phyloP scores from a whole-genome alignment of 352 stramenopile species.

The Globisporangium cederbergense region DNA sequence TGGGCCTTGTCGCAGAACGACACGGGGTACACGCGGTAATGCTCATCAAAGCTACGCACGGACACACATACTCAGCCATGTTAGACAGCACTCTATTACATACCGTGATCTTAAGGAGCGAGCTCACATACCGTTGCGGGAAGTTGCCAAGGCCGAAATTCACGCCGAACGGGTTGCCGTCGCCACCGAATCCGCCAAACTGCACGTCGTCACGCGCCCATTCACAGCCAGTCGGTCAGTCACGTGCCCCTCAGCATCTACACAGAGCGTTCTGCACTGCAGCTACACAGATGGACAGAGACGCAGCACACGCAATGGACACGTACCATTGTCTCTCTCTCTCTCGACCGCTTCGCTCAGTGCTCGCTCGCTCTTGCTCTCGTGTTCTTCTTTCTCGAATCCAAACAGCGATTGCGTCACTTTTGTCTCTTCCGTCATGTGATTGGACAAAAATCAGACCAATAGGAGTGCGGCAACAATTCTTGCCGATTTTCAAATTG shows the following conservation, averaged over 20 bases:
- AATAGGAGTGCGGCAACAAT: neutral
- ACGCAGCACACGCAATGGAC: neutral
- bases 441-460: neutral
- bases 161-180: conserved; percentile 77
- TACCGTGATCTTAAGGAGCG: neutral
- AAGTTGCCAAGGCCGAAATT: conserved; percentile 82
- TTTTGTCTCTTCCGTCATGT: too few relatives aligned
- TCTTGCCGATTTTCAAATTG: neutral
- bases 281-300: neutral
- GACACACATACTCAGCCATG: neutral
- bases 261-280: neutral
- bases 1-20: conserved; percentile 87
- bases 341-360: neutral
- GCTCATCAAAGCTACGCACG: conserved; percentile 70
- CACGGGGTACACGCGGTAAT: conserved; percentile 85
- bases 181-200: conserved; percentile 71
- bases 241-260: neutral
- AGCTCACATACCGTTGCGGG: conserved; percentile 44
- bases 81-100: neutral
- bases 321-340: conserved; percentile 13
- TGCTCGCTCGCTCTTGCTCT: neutral
- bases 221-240: neutral
- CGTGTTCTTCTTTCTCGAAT: conserved; percentile 10
- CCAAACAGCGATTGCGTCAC: neutral
- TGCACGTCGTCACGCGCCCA: conserved; percentile 13